phyloP scores from a whole-genome alignment of 495 filamentous ascomycete genomes.

The Paragyromitra xinjiangensis region DNA sequence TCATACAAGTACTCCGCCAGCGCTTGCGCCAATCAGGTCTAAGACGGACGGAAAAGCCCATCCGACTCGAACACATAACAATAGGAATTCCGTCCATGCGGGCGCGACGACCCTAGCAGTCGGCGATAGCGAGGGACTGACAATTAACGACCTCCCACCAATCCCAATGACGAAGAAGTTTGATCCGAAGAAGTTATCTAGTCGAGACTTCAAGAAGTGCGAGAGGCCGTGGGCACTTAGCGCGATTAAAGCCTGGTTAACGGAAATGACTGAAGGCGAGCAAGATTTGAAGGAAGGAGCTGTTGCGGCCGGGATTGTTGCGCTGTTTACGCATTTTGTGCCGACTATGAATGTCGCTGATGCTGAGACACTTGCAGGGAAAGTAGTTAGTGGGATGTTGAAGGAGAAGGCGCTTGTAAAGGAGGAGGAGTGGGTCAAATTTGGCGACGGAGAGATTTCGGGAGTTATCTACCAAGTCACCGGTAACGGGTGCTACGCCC shows the following conservation, averaged over 20 bases:
- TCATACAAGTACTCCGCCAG: conserved; percentile 79
- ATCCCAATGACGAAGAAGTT: conserved; percentile 71
- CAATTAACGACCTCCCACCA: conserved; percentile 62
- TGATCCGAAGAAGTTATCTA: conserved; percentile 83
- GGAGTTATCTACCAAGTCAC: conserved; percentile 95
- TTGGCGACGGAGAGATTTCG: conserved; percentile 75
- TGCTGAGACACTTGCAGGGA: conserved; percentile 84
- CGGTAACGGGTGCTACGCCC: conserved; percentile 89
- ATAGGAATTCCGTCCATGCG: conserved; percentile 48
- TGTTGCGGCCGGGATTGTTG: conserved; percentile 85
- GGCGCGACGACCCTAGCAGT: conserved; percentile 18
- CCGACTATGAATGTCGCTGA: conserved; percentile 99
- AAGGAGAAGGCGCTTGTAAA: conserved; percentile 78
- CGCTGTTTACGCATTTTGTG: conserved; percentile 92
- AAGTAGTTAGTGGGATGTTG: conserved; percentile 83
- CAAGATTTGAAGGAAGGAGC: conserved; percentile 81
- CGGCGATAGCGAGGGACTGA: conserved; percentile 51
- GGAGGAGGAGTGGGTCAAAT: conserved; percentile 98
- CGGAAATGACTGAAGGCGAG: conserved; percentile 84
- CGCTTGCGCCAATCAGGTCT: conserved; percentile 83
- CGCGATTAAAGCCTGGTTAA: conserved; percentile 84
- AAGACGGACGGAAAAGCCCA: conserved; percentile 89
- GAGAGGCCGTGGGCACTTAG: conserved; percentile 92
- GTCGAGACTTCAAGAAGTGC: conserved; percentile 85
- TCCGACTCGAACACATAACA: conserved; percentile 50